Evolutionary conservation across 2,329 filamentous ascomycete species (phyloP).

Genomic region (Dothiorella sarmentorum): DNA sequence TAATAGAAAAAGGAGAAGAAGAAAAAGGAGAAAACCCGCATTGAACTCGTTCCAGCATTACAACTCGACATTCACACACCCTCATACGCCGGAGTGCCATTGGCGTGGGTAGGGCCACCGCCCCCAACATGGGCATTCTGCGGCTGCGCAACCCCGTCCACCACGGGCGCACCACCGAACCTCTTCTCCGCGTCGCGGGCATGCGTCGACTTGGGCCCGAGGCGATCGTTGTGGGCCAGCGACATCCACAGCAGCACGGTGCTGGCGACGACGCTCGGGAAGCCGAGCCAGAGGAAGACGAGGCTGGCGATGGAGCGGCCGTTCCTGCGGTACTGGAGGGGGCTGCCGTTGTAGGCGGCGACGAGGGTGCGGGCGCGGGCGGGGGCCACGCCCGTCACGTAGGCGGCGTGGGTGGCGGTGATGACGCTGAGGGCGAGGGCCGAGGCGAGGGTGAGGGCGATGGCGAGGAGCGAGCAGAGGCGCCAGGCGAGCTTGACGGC

Average conservation of each 20-base stretch:
- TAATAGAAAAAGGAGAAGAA: too few relatives aligned
- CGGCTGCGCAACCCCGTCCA: background rate
- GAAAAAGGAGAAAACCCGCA: too few relatives aligned
- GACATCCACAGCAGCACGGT: constrained; percentile 38
- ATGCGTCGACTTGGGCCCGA: constrained; percentile 40
- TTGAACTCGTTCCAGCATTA: too few relatives aligned
- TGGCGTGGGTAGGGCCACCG: background rate
- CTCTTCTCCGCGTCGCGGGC: constrained; percentile 25
- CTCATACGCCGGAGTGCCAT: background rate
- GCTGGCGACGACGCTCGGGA: constrained; percentile 42
- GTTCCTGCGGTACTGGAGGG: constrained; percentile 48
- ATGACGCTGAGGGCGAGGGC: constrained; percentile 53
- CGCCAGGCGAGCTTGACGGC: constrained; percentile 54
- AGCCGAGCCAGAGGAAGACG: constrained; percentile 54
- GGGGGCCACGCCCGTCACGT: constrained; percentile 38
- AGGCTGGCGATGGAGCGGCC: constrained; percentile 49
- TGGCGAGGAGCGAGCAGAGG: constrained; percentile 49
- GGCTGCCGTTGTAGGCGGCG: constrained; percentile 35
- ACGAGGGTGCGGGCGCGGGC: constrained; percentile 28
- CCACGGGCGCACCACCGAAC: background rate
- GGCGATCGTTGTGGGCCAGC: constrained; percentile 37
- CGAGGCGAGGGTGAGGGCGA: constrained; percentile 45
- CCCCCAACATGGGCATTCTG: background rate
- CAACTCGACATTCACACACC: background rate
- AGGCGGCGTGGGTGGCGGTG: constrained; percentile 45